Evolutionary conservation across 2,329 filamentous ascomycete genomes (phyloP).

Genomic region (Xylaria polymorpha): DNA sequence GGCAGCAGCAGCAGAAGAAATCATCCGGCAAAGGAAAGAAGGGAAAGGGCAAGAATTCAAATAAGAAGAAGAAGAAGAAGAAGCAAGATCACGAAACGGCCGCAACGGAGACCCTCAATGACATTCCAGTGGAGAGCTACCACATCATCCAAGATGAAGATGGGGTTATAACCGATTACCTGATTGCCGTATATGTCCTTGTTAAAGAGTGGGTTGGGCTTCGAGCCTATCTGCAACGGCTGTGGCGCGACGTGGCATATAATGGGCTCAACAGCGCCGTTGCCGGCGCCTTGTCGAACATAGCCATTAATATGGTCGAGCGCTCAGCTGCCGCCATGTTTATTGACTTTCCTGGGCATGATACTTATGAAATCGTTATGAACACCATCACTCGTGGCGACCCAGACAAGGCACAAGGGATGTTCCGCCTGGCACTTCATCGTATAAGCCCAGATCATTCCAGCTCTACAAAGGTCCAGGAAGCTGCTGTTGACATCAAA

Average conservation of each 20-base stretch:
- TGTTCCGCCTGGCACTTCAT: conserved; percentile 41
- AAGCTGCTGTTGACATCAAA: conserved; percentile 52
- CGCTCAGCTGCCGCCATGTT: conserved; percentile 55
- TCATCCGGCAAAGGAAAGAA: conserved; percentile 36
- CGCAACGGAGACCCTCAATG: conserved; percentile 45
- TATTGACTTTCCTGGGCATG: conserved; percentile 58
- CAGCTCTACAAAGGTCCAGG: conserved; percentile 36
- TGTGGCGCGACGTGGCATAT: conserved; percentile 60
- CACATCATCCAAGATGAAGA: conserved; percentile 56
- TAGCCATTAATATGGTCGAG: conserved; percentile 57
- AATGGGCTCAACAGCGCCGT: conserved; percentile 58
- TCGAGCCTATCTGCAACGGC: conserved; percentile 53
- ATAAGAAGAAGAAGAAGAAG: conserved; percentile 38
- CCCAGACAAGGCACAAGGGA: conserved; percentile 47
- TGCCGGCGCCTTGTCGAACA: conserved; percentile 57
- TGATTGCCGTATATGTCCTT: conserved; percentile 57
- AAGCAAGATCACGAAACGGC: conserved; percentile 13
- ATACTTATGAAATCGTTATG: conserved; percentile 57
- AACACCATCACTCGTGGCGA: conserved; percentile 55
- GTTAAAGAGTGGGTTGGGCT: conserved; percentile 54
- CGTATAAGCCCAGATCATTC: conserved; percentile 32
- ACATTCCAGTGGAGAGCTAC: conserved; percentile 59
- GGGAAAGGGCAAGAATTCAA: conserved; percentile 45
- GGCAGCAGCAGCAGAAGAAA: conserved; percentile 34
- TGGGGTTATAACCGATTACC: conserved; percentile 55